Base-by-base conservation (phyloP, 805 yeast genomes). In the Hanseniaspora thailandica region DNA sequence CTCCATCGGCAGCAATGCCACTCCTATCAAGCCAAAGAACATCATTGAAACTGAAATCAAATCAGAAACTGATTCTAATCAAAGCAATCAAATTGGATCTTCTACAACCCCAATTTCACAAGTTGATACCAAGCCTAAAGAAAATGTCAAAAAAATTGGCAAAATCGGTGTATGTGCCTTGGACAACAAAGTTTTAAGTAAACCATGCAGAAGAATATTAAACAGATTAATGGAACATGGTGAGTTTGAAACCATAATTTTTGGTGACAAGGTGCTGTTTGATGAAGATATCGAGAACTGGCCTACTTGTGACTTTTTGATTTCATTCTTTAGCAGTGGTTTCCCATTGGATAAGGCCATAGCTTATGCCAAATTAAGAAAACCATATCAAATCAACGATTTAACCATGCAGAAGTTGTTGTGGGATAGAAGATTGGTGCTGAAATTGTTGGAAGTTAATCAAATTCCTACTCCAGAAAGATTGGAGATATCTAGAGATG, bases 121-220 rank as follows among this genome's bases (percentile, higher is more conserved):
- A 8, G 5, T 34, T 7, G 40, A 45, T 15, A n/a, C 20, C 5
- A 45, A 45, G 19, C 40, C 48, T 22, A 10, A 76, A 49, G 86
- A 86, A 3, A 43, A 50, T 26, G 48, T 50, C 10, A 34, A 50
- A 20, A 80, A 76, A 58, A 79, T 89, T 58, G 97, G 98, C 38
- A 89, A 86, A 59, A 86, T 93, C 60, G 99, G 99, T 51, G 96
- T 93, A 1, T 93, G 99, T 70, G 99, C 99, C 10, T 89, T 93
- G 97, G 99, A 93, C 67, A 82, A 89, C 55, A 93, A 93, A 67
- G 98, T 89, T 1, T 75, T 95, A 63, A 84, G 95, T 43, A 93
- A 93, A 70, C 98, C 99, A 2, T 90, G 97, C 64, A 74, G 97
- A 55, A 86, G 85, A 57, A 93, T 93, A 58, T 72, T 93, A 61